Evolutionary conservation across 805 yeast species (phyloP).

Genomic region (Yamadazyma ubonensis): DNA sequence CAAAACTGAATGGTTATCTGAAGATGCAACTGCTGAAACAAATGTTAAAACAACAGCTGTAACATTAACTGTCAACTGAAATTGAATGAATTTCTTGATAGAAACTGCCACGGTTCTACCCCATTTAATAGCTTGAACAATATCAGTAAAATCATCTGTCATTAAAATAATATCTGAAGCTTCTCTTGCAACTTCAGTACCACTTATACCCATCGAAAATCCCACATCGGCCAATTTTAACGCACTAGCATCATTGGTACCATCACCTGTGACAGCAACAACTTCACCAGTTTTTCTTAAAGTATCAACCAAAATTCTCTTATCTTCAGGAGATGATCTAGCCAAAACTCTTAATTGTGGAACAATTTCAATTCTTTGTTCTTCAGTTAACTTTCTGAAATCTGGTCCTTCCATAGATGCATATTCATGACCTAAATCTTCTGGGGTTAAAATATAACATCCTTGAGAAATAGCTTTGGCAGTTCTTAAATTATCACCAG

Average conservation of each 20-base stretch:
- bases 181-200: slow-evolving; percentile 98
- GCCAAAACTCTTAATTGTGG: slow-evolving; percentile 84
- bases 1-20: slow-evolving; percentile 78
- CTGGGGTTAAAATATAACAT: slow-evolving; percentile 71
- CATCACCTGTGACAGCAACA: slow-evolving; percentile 99
- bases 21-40: slow-evolving; percentile 85
- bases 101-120: slow-evolving; percentile 96
- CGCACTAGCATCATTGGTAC: slow-evolving; percentile 99
- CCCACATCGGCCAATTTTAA: slow-evolving; percentile 96
- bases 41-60: slow-evolving; percentile 96
- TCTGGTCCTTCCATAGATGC: slow-evolving; percentile 91
- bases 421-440: slow-evolving; percentile 49
- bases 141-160: slow-evolving; percentile 93
- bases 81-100: slow-evolving; percentile 92
- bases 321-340: slow-evolving; percentile 95
- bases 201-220: slow-evolving; percentile 97
- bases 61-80: slow-evolving; percentile 92
- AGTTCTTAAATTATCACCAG: slow-evolving; percentile 92
- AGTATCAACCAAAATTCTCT: slow-evolving; percentile 79
- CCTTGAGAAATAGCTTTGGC: slow-evolving; percentile 87
- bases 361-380: slow-evolving; percentile 57
- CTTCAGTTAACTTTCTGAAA: slow-evolving; percentile 65
- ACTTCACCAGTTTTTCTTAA: slow-evolving; percentile 81
- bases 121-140: slow-evolving; percentile 97
- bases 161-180: slow-evolving; percentile 90